Percentiles rank a stretch among this genome's conserved stretches.
Evolutionary conservation across 345 rosid genomes (phyloP).

Genomic region (Gossypium arboreum): DNA sequence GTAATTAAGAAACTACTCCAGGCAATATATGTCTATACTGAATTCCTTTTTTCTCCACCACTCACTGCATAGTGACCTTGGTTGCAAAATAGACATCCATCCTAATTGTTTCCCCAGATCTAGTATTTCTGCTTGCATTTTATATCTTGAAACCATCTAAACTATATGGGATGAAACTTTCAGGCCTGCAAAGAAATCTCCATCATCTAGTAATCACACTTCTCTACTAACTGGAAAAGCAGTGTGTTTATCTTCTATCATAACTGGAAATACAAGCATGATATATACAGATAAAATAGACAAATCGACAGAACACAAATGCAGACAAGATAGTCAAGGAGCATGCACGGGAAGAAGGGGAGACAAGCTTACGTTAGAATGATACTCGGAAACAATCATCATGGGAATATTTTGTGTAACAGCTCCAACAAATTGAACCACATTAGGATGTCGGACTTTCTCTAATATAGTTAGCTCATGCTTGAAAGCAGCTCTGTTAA

Average conservation of each 20-base stretch:
- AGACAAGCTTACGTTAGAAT: conserved; percentile 61
- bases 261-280: not conserved
- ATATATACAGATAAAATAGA: not conserved
- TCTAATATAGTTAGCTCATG: conserved; percentile 78
- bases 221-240: not conserved
- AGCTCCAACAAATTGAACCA: conserved; percentile 97
- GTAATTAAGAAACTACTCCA: not conserved
- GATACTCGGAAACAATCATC: conserved; percentile 92
- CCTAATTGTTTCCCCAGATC: not conserved
- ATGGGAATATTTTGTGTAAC: conserved; percentile 93
- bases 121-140: not conserved
- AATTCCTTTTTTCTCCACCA: conserved; percentile 1
- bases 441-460: conserved; percentile 93
- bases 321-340: not conserved
- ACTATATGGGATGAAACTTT: not conserved
- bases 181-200: not conserved
- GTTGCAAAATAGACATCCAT: not conserved
- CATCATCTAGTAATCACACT: not conserved
- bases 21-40: not conserved
- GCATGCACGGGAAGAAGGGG: not conserved
- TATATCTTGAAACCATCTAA: not conserved
- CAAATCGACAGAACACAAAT: not conserved
- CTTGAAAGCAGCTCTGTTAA: conserved; percentile 71
- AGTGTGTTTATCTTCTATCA: not conserved
- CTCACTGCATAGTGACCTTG: not conserved